phyloP scores from a whole-genome alignment of 305 asterid species.

The Striga hermonthica region DNA sequence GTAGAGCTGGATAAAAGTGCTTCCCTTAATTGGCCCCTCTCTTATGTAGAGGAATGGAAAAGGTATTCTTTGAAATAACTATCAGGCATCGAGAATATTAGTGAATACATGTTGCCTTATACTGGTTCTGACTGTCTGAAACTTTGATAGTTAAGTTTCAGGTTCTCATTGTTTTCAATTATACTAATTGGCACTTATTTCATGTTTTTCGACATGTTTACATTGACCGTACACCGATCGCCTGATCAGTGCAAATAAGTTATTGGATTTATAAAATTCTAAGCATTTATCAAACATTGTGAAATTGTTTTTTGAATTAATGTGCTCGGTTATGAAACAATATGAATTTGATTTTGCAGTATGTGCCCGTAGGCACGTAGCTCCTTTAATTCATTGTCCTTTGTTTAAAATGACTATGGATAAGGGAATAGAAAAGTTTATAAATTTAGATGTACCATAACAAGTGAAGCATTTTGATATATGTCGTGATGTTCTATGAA shows the following conservation, averaged over 20 bases:
- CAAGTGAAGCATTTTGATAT: background rate
- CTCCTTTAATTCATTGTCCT: background rate
- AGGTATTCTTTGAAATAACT: background rate
- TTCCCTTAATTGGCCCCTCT: background rate
- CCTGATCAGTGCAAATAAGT: background rate
- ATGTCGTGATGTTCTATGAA: conserved; percentile 8
- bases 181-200: background rate
- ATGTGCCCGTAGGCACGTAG: background rate
- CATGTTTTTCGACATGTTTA: background rate
- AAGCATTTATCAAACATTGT: background rate
- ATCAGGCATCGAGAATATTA: too few species aligned
- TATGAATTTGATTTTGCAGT: background rate
- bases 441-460: background rate
- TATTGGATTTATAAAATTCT: background rate
- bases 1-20: background rate
- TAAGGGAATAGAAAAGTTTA: background rate
- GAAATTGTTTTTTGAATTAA: background rate
- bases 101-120: background rate
- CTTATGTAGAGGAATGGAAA: background rate
- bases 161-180: background rate
- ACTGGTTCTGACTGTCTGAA: conserved; percentile 6
- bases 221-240: background rate
- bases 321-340: background rate
- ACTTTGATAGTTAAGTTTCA: background rate
- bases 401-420: conserved; percentile 8